Conservation (phyloP, 2,329 filamentous ascomycete species). For the Venturia carpophila region DNA sequence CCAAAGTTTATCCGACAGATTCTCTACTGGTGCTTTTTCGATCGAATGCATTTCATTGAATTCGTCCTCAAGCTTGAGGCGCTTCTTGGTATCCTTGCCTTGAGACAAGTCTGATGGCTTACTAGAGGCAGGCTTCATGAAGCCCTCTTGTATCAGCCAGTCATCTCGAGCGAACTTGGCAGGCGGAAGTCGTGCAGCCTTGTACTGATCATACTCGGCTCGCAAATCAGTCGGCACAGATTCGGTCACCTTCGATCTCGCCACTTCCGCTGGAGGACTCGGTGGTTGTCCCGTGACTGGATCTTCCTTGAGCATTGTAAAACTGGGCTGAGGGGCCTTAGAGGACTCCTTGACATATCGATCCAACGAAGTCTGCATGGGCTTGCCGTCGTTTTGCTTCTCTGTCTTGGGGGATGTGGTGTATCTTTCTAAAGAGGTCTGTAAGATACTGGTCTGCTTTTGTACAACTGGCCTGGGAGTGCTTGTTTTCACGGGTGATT, state of each 20-base stretch:
- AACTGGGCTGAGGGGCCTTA: not conserved
- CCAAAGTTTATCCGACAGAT: not conserved
- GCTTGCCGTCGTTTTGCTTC: not conserved
- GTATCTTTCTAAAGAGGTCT: not conserved
- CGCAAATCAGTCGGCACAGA: not conserved
- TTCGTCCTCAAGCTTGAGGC: conserved; percentile 6
- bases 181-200: conserved; percentile 4
- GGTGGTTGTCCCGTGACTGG: not conserved
- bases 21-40: conserved; percentile 4
- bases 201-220: conserved; percentile 16
- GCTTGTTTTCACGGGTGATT: not conserved
- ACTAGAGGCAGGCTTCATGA: not conserved
- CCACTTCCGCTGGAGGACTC: not conserved
- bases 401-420: not conserved
- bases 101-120: not conserved
- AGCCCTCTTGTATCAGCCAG: conserved; percentile 14
- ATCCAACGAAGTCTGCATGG: not conserved
- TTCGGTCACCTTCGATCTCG: not conserved
- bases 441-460: not conserved
- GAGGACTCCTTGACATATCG: not conserved
- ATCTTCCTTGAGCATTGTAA: conserved; percentile 17
- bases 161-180: not conserved
- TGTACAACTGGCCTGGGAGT: not conserved
- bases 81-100: not conserved
- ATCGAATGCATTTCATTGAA: conserved; percentile 9